Evolutionary conservation across 2,329 filamentous ascomycete genomes (phyloP).

Genomic region (Trichoderma afroharzianum): DNA sequence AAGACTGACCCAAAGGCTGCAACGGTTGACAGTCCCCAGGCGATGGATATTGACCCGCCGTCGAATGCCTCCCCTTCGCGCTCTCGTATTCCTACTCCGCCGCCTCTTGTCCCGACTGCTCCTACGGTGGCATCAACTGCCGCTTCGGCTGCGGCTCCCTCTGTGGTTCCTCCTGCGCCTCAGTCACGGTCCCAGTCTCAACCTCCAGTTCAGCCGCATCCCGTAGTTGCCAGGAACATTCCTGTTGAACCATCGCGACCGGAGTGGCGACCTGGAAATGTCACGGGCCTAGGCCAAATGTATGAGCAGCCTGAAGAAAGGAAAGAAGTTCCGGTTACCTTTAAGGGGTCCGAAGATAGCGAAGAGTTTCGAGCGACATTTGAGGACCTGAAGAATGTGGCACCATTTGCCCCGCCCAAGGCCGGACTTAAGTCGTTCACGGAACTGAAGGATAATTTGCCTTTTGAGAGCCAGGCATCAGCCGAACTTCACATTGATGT

Average conservation of each 20-base stretch:
- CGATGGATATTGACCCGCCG: constrained; percentile 64
- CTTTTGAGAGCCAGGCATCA: constrained; percentile 53
- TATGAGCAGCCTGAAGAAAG: constrained; percentile 19
- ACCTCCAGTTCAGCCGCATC: constrained; percentile 20
- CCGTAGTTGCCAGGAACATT: constrained; percentile 46
- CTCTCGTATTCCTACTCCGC: neutral
- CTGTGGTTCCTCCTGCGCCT: constrained; percentile 16
- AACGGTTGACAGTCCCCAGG: constrained; percentile 47
- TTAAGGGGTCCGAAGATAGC: constrained; percentile 52
- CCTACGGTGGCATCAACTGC: neutral
- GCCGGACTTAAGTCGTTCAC: constrained; percentile 51
- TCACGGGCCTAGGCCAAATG: constrained; percentile 26
- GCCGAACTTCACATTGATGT: constrained; percentile 38
- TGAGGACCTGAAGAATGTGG: constrained; percentile 53
- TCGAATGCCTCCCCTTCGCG: constrained; percentile 20
- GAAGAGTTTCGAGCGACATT: constrained; percentile 54
- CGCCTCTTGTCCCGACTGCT: neutral
- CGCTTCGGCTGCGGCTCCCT: neutral
- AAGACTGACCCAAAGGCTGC: constrained; percentile 30
- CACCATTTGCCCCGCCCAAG: constrained; percentile 48
- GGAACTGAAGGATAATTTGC: constrained; percentile 54
- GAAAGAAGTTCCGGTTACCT: constrained; percentile 32
- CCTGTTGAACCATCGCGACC: constrained; percentile 56
- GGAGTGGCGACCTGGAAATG: constrained; percentile 56
- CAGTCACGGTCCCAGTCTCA: constrained; percentile 24